Percentiles rank a stretch among this genome's conserved stretches.
These are phyloP conservation scores for Bipolaris oryzae DNA, from an alignment of 2,329 filamentous ascomycete genomes.

Conservation along the genomic window DNA sequence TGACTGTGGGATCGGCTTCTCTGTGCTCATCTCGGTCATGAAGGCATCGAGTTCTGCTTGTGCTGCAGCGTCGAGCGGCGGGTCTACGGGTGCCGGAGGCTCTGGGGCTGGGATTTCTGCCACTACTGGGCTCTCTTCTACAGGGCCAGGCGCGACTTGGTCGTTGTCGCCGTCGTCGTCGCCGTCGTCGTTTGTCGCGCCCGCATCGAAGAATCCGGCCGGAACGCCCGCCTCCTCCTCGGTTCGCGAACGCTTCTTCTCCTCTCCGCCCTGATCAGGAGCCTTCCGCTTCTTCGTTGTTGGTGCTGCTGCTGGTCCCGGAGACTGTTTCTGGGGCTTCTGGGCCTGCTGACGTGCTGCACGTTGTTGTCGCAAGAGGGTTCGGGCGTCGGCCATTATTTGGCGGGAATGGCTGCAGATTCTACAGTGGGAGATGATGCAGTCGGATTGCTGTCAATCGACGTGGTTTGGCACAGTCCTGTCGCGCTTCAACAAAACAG, in stretches of 20 bases:
- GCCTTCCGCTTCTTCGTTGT: slow-evolving; percentile 47
- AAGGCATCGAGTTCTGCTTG: slow-evolving; percentile 63
- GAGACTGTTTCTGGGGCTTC: slow-evolving; percentile 36
- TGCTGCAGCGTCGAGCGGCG: slow-evolving; percentile 26
- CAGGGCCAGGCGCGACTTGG: slow-evolving; percentile 2
- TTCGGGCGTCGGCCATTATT: slow-evolving; percentile 48
- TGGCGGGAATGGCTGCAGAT: not conserved
- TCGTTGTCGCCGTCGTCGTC: slow-evolving; percentile 19
- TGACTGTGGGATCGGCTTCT: slow-evolving; percentile 80
- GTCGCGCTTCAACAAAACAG: slow-evolving; percentile 6
- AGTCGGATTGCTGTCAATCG: not conserved
- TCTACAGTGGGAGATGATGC: not conserved
- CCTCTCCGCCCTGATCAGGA: slow-evolving; percentile 34
- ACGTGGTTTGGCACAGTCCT: slow-evolving; percentile 3
- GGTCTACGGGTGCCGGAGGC: slow-evolving; percentile 9
- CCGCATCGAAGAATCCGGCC: slow-evolving; percentile 45
- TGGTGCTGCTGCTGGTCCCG: slow-evolving; percentile 37
- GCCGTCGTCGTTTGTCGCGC: slow-evolving; percentile 13
- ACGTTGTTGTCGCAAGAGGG: slow-evolving; percentile 48
- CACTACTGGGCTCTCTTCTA: slow-evolving; percentile 4
- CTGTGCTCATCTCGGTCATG: slow-evolving; percentile 66
- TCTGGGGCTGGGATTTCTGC: slow-evolving; percentile 15
- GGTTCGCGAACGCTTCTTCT: slow-evolving; percentile 43
- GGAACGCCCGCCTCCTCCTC: slow-evolving; percentile 42
- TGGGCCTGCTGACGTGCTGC: slow-evolving; percentile 45